phyloP scores from a whole-genome alignment of 129 eudicot genomes.

The Escallonia herrerae region DNA sequence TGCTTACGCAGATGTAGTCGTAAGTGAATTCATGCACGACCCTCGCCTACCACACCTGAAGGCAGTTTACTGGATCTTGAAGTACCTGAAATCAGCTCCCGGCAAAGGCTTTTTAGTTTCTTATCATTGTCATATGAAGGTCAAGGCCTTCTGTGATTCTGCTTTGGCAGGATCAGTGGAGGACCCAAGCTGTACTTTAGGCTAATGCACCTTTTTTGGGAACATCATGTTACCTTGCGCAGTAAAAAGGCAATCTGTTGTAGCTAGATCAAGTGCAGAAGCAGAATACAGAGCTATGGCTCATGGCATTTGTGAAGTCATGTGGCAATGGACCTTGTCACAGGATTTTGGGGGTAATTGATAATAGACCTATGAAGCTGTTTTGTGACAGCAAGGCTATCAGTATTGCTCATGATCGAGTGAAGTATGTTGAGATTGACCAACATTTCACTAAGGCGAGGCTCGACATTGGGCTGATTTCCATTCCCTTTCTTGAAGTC shows the following conservation, averaged over 20 bases:
- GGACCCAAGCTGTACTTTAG: not conserved
- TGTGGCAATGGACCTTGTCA: too few species aligned
- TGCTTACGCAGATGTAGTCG: not conserved
- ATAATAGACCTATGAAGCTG: too few species aligned
- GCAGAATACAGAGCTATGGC: too few species aligned
- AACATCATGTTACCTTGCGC: not conserved
- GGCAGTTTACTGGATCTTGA: not conserved
- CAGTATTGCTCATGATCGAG: too few species aligned
- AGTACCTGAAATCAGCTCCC: not conserved
- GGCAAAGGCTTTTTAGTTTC: not conserved
- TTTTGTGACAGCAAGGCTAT: too few species aligned
- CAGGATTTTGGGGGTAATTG: too few species aligned
- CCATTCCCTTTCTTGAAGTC: too few species aligned
- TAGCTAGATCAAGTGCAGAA: not conserved
- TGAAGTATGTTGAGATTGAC: too few species aligned
- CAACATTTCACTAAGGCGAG: too few species aligned
- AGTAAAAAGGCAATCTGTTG: not conserved
- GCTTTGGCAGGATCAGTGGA: not conserved
- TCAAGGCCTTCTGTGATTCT: not conserved
- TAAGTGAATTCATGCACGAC: slow-evolving; percentile 5
- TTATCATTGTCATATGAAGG: not conserved
- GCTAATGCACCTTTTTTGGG: slow-evolving; percentile 1
- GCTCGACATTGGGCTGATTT: too few species aligned
- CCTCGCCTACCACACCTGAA: not conserved
- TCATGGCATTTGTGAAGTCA: too few species aligned